These are phyloP conservation scores for Picea glauca DNA, from an alignment of 75 land plant species.

Conservation along the genomic window DNA sequence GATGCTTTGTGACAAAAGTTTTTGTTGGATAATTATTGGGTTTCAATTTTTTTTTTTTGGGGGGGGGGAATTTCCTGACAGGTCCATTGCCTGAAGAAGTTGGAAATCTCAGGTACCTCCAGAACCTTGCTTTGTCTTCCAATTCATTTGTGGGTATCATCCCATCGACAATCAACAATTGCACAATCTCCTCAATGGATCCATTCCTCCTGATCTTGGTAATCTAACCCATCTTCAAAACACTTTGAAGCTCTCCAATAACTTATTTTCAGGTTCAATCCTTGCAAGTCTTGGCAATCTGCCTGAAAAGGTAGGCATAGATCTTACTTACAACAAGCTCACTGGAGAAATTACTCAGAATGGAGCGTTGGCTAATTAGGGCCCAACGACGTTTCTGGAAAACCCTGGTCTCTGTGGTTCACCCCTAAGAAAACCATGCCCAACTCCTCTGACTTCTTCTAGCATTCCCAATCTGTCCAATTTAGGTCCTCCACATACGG, in stretches of 20 bases:
- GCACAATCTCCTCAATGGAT: slow-evolving; percentile 7
- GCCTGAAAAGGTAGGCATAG: no score
- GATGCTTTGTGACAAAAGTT: no score
- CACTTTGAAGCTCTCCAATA: slow-evolving; percentile 43
- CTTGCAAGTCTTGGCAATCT: no score
- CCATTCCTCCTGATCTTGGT: no score
- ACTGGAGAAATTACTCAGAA: slow-evolving; percentile 31
- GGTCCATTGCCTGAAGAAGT: slow-evolving; percentile 49
- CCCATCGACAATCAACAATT: slow-evolving; percentile 30
- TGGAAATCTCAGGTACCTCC: slow-evolving; percentile 51
- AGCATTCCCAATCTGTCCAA: no score
- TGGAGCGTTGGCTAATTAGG: slow-evolving; percentile 36
- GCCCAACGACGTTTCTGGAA: background rate
- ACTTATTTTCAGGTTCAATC: slow-evolving; percentile 15
- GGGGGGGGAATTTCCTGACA: slow-evolving; percentile 45
- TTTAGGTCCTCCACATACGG: background rate
- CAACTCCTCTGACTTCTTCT: no score
- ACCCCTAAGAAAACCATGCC: no score
- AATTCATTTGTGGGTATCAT: background rate
- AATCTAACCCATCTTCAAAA: background rate
- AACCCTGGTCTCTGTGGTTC: no score
- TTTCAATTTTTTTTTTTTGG: slow-evolving; percentile 22
- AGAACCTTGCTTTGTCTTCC: slow-evolving; percentile 50
- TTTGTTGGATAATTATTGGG: no score
- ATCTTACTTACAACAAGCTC: no score